Evolutionary conservation across 306 rosid species (phyloP).

Genomic region (Trichosanthes truncata): DNA sequence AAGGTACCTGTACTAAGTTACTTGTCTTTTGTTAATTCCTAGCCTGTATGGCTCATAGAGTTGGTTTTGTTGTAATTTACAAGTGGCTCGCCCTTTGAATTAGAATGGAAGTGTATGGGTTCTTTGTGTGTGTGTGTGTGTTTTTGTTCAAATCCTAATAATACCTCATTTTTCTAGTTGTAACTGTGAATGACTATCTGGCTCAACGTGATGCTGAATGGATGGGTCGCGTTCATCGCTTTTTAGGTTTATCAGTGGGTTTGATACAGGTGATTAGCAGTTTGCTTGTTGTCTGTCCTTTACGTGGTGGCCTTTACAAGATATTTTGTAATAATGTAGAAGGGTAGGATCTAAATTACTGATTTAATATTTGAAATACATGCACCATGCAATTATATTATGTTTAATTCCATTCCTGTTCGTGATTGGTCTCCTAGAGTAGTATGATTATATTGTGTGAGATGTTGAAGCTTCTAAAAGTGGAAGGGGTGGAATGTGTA

Average conservation of each 20-base stretch:
- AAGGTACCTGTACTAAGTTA: neutral
- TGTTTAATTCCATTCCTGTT: neutral
- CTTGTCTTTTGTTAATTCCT: neutral
- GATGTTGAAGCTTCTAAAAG: neutral
- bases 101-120: neutral
- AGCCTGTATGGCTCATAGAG: neutral
- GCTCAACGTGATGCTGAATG: slow-evolving; percentile 99
- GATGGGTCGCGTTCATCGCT: slow-evolving; percentile 98
- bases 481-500: neutral
- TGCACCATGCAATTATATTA: neutral
- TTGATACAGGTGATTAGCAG: slow-evolving; percentile 65
- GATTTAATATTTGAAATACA: neutral
- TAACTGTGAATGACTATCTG: slow-evolving; percentile 90
- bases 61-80: neutral
- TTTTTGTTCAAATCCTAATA: slow-evolving; percentile 5
- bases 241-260: slow-evolving; percentile 93
- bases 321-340: neutral
- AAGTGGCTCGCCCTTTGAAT: neutral
- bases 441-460: neutral
- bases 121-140: neutral
- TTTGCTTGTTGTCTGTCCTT: neutral
- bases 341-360: neutral
- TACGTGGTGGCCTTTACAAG: neutral
- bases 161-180: slow-evolving; percentile 36
- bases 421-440: neutral